phyloP scores from a whole-genome alignment of 2,329 filamentous ascomycete genomes.

The Zalaria obscura region DNA sequence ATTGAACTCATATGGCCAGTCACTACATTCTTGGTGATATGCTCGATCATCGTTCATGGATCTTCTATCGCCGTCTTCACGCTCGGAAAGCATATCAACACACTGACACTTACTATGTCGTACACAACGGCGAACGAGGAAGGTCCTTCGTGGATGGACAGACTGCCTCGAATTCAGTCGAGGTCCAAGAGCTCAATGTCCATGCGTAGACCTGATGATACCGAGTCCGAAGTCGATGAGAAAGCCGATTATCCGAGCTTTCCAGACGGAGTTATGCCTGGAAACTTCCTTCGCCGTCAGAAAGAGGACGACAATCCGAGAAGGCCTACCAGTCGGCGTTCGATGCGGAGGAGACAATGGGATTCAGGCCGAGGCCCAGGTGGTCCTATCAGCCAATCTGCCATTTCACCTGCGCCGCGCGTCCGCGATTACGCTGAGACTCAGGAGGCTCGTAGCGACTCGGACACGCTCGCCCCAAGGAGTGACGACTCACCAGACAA shows the following conservation, averaged over 20 bases:
- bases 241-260: conserved; percentile 49
- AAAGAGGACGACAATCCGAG: conserved; percentile 56
- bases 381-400: conserved; percentile 78
- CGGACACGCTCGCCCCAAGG: conserved; percentile 28
- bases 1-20: conserved; percentile 91
- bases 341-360: conserved; percentile 48
- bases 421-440: conserved; percentile 17
- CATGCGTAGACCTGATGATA: conserved; percentile 48
- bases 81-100: conserved; percentile 95
- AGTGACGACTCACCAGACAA: conserved; percentile 23
- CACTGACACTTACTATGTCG: conserved; percentile 84
- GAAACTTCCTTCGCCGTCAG: conserved; percentile 68
- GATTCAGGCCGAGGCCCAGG: conserved; percentile 59
- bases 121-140: conserved; percentile 86
- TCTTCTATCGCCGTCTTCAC: conserved; percentile 98
- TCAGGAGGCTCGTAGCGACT: conserved; percentile 26
- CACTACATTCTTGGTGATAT: conserved; percentile 81
- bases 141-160: conserved; percentile 87
- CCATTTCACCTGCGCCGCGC: conserved; percentile 54
- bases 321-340: conserved; percentile 51
- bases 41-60: conserved; percentile 88
- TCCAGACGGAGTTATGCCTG: conserved; percentile 56
- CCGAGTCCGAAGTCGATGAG: conserved; percentile 43
- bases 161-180: conserved; percentile 70
- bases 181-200: conserved; percentile 72